Percentiles rank a stretch among this genome's conserved stretches.
Conservation (phyloP, 1,284 basidiomycete species). For the Ceratobasidium sp. region DNA sequence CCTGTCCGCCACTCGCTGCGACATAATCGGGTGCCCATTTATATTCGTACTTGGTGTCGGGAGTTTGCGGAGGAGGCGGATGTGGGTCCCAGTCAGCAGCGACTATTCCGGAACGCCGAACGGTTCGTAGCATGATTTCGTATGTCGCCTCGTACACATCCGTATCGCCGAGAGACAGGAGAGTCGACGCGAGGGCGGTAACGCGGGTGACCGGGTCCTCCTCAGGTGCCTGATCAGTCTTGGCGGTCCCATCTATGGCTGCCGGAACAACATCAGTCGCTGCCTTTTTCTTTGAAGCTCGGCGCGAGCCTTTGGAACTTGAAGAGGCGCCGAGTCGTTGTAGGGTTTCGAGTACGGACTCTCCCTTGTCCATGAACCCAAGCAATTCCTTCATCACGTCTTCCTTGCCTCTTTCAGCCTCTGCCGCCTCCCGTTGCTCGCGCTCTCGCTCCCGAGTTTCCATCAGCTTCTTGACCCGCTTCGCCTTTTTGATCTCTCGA, state of each 20-base stretch:
- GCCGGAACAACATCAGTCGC: constrained; percentile 57
- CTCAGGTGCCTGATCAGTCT: constrained; percentile 49
- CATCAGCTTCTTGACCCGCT: constrained; percentile 68
- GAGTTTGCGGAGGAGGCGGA: constrained; percentile 27
- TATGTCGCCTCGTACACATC: constrained; percentile 86
- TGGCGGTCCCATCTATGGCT: constrained; percentile 40
- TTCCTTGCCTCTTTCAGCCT: constrained; percentile 63
- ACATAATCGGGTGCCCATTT: constrained; percentile 65
- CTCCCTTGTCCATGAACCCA: constrained; percentile 80
- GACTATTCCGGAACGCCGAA: constrained; percentile 73
- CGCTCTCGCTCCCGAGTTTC: constrained; percentile 74
- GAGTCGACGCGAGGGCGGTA: constrained; percentile 79
- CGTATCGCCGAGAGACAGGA: constrained; percentile 81
- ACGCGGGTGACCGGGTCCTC: constrained; percentile 71
- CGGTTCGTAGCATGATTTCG: constrained; percentile 76
- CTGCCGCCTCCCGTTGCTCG: constrained; percentile 72
- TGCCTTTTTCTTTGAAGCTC: constrained; percentile 33
- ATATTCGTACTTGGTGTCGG: constrained; percentile 64
- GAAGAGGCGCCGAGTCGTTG: constrained; percentile 77
- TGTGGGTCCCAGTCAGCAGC: constrained; percentile 69
- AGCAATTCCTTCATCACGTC: constrained; percentile 74
- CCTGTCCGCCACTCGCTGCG: constrained; percentile 50
- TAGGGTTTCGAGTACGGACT: constrained; percentile 88
- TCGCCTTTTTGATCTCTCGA: constrained; percentile 83
- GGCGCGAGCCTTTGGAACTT: constrained; percentile 28